phyloP scores from a whole-genome alignment of 352 stramenopile genomes.

The Phytophthora ohioensis region DNA sequence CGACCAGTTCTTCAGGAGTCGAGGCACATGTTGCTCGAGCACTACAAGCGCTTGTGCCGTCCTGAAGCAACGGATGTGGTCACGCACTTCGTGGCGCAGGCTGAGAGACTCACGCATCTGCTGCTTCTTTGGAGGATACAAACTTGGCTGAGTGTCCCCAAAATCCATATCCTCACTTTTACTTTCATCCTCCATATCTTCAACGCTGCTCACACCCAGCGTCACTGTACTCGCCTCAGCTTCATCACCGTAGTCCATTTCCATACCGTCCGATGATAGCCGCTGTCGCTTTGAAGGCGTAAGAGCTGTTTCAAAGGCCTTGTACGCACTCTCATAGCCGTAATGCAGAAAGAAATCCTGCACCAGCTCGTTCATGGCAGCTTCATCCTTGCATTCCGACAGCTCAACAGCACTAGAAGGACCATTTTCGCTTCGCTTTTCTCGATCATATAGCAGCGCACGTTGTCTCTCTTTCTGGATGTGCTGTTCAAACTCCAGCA shows the following conservation, averaged over 20 bases:
- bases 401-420: conserved; percentile 12
- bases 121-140: conserved; percentile 16
- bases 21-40: conserved; percentile 30
- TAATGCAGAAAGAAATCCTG: conserved; percentile 55
- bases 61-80: conserved; percentile 44
- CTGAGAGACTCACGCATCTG: conserved; percentile 30
- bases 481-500: conserved; percentile 54
- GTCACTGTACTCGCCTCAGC: conserved; percentile 4
- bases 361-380: conserved; percentile 43
- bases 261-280: conserved; percentile 15
- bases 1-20: conserved; percentile 10
- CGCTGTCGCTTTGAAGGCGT: conserved; percentile 8
- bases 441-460: conserved; percentile 28
- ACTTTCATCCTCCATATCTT: conserved; percentile 24
- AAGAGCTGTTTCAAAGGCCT: conserved; percentile 31
- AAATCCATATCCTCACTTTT: conserved; percentile 17
- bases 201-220: conserved; percentile 6
- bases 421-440: conserved; percentile 15
- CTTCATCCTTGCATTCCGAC: conserved; percentile 37
- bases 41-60: conserved; percentile 42
- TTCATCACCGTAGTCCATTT: conserved; percentile 13
- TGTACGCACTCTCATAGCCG: conserved; percentile 49
- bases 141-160: not conserved
- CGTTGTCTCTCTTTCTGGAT: conserved; percentile 48
- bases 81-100: conserved; percentile 47